These are phyloP conservation scores for Rhodotorula taiwanensis DNA, from an alignment of 768 basidiomycete species.

Conservation along the genomic window DNA sequence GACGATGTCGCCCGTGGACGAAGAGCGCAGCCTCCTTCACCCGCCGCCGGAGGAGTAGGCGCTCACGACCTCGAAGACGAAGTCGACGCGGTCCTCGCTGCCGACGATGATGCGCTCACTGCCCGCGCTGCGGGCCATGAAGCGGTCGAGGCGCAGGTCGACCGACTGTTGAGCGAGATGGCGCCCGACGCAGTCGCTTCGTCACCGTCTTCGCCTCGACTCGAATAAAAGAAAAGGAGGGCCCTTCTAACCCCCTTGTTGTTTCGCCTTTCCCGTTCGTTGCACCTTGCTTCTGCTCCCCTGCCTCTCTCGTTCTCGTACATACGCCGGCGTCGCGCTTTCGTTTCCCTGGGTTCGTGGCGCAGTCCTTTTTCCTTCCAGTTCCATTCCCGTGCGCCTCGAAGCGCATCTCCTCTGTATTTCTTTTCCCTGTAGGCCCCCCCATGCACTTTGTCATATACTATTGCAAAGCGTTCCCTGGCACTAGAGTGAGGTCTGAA, in stretches of 20 bases:
- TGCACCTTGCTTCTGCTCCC: background rate
- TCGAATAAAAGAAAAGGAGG: background rate
- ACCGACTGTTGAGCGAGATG: constrained; percentile 33
- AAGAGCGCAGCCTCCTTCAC: too few species aligned
- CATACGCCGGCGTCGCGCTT: too few species aligned
- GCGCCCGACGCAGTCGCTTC: constrained; percentile 4
- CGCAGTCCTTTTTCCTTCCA: too few species aligned
- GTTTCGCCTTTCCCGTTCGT: background rate
- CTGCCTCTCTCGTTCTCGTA: too few species aligned
- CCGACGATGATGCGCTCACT: background rate
- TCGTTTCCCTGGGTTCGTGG: too few species aligned
- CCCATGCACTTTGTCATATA: too few species aligned
- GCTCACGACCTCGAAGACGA: background rate
- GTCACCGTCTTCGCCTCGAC: background rate
- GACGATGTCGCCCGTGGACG: background rate
- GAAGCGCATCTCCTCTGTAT: too few species aligned
- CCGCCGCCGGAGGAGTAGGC: too few species aligned
- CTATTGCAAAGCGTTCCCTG: too few species aligned
- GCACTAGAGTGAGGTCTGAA: too few species aligned
- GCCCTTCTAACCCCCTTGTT: background rate
- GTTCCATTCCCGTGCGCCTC: too few species aligned
- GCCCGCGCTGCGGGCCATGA: background rate
- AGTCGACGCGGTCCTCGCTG: background rate
- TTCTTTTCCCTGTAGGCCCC: too few species aligned
- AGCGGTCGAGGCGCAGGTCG: constrained; percentile 32